These are phyloP conservation scores for Prunella vulgaris DNA, from an alignment of 257 asterid species.

Conservation along the genomic window DNA sequence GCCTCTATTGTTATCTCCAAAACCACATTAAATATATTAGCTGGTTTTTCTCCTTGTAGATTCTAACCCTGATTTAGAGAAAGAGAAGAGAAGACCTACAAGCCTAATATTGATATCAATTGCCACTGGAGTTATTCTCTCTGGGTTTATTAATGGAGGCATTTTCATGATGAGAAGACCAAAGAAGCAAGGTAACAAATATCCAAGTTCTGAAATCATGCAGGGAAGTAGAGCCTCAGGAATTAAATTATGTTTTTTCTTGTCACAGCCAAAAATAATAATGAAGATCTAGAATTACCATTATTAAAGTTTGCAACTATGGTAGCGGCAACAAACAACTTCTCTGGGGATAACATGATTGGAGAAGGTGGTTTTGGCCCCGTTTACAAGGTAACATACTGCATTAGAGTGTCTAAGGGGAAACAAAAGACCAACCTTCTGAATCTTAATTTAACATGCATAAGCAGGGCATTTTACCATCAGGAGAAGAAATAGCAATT, in stretches of 20 bases:
- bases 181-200: constrained; percentile 12
- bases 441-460: not conserved
- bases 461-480: constrained; percentile 33
- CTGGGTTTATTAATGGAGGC: constrained; percentile 2
- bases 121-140: constrained; percentile 23
- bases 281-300: constrained; percentile 30
- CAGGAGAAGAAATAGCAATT: constrained; percentile 35
- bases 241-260: not conserved
- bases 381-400: constrained; percentile 33
- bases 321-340: constrained; percentile 29
- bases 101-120: constrained; percentile 9
- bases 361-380: constrained; percentile 37
- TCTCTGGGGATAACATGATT: constrained; percentile 23
- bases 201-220: not conserved
- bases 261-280: not conserved
- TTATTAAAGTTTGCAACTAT: constrained; percentile 22
- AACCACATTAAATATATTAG: not conserved
- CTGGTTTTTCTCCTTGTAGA: not conserved
- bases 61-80: not conserved
- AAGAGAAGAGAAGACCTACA: not conserved
- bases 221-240: not conserved
- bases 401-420: no score
- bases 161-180: constrained; percentile 7
- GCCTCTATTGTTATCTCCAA: no score
- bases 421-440: not conserved